Percentiles rank a stretch among this genome's conserved stretches.
Evolutionary conservation across 768 basidiomycete species (phyloP).

Genomic region (Lentinus brumalis): DNA sequence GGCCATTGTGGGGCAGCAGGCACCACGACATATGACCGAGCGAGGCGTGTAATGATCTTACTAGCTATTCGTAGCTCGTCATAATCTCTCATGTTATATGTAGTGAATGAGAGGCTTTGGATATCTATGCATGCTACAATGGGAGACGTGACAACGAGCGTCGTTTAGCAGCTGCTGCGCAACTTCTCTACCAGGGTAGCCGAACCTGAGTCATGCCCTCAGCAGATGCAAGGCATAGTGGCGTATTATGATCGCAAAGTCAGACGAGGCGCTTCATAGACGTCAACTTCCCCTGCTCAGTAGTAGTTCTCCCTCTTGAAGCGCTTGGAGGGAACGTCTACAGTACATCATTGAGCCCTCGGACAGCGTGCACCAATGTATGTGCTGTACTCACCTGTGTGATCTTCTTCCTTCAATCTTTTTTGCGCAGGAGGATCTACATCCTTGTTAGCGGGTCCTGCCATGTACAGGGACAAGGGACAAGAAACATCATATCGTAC

Average conservation of each 20-base stretch:
- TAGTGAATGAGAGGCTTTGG: not conserved
- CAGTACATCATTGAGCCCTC: not conserved
- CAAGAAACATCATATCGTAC: too few relatives aligned
- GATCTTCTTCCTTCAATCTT: slow-evolving; percentile 16
- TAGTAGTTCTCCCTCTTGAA: slow-evolving; percentile 12
- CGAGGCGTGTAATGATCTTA: slow-evolving; percentile 32
- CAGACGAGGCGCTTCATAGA: too few relatives aligned
- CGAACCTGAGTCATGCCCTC: too few relatives aligned
- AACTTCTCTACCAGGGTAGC: too few relatives aligned
- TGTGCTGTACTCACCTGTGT: not conserved
- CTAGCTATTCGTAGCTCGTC: not conserved
- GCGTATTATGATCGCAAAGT: too few relatives aligned
- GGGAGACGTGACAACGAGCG: too few relatives aligned
- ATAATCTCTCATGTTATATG: not conserved
- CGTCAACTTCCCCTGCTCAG: too few relatives aligned
- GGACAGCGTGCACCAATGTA: not conserved
- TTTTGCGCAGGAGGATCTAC: not conserved
- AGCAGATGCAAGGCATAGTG: too few relatives aligned
- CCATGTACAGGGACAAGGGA: not conserved
- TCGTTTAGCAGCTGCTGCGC: too few relatives aligned
- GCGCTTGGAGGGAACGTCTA: not conserved
- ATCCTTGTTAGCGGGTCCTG: not conserved
- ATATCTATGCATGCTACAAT: not conserved
- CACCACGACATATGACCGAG: slow-evolving; percentile 50
- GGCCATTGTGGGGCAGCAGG: slow-evolving; percentile 62